Evolutionary conservation across 1,284 basidiomycete genomes (phyloP).

Genomic region (Pisolithus thermaeus): DNA sequence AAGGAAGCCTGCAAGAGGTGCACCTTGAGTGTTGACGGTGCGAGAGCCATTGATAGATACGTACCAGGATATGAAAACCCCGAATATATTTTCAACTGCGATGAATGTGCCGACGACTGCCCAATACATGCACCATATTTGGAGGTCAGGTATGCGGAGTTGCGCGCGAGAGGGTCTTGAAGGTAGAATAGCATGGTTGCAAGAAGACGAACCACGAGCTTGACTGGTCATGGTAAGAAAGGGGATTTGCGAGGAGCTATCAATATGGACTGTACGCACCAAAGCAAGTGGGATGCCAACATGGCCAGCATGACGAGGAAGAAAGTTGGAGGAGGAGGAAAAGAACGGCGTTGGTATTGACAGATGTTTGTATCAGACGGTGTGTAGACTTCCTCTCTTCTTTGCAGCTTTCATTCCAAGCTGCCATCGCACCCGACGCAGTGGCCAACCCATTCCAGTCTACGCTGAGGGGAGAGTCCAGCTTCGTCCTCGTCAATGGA

Average conservation of each 20-base stretch:
- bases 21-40: constrained; percentile 7
- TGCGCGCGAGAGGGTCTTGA: constrained; percentile 58
- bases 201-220: constrained; percentile 70
- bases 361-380: background rate
- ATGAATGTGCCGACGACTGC: constrained; percentile 57
- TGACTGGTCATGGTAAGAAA: background rate
- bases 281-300: constrained; percentile 39
- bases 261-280: constrained; percentile 9
- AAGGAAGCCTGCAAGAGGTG: constrained; percentile 56
- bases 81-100: constrained; percentile 62
- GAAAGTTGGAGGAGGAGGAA: background rate
- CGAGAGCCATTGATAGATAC: constrained; percentile 17
- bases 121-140: constrained; percentile 60
- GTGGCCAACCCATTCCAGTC: background rate
- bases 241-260: too few relatives aligned
- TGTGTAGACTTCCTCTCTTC: background rate
- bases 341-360: background rate
- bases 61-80: constrained; percentile 69
- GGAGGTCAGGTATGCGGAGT: constrained; percentile 56
- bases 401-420: constrained; percentile 1
- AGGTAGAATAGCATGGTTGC: constrained; percentile 57
- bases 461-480: background rate
- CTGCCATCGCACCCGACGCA: background rate
- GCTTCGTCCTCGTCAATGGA: constrained; percentile 9
- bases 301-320: constrained; percentile 39